Percentiles rank a stretch among this genome's conserved stretches.
phyloP scores from a whole-genome alignment of 192 early-diverging fungal genomes.

The Podochytrium sp. region DNA sequence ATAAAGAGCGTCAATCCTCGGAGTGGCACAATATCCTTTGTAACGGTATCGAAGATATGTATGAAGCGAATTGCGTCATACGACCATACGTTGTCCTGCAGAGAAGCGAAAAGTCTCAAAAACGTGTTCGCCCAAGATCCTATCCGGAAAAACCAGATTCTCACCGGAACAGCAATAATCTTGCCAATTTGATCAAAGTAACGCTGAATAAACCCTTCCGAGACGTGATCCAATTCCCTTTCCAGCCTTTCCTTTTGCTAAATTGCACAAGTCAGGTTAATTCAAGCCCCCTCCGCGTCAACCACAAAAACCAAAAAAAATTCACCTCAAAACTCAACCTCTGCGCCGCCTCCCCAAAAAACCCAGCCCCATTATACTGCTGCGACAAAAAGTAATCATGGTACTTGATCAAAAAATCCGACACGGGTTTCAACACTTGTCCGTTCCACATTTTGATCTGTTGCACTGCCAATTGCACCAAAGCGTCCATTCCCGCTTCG shows the following conservation, averaged over 20 bases:
- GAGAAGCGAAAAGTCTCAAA: too few relatives aligned
- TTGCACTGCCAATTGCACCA: slow-evolving; percentile 8
- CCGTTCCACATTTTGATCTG: slow-evolving; percentile 20
- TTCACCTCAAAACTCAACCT: background rate
- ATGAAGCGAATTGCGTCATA: slow-evolving; percentile 9
- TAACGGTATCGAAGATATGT: slow-evolving; percentile 21
- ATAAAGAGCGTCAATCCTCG: slow-evolving; percentile 22
- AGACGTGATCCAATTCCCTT: slow-evolving; percentile 6
- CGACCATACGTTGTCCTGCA: slow-evolving; percentile 7
- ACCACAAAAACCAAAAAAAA: background rate
- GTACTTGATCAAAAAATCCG: slow-evolving; percentile 8
- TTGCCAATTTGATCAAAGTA: slow-evolving; percentile 19
- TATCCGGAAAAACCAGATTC: slow-evolving; percentile 5
- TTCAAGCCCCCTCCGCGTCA: too few relatives aligned
- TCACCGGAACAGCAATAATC: slow-evolving; percentile 14
- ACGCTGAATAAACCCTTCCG: background rate
- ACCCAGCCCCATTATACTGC: background rate
- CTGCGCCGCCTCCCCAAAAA: background rate
- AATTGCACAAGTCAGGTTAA: too few relatives aligned
- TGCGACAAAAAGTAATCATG: slow-evolving; percentile 11
- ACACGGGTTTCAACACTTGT: slow-evolving; percentile 15
- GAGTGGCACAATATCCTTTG: background rate
- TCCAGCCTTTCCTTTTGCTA: slow-evolving; percentile 13
- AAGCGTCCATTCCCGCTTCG: background rate
- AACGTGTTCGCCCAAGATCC: background rate